phyloP scores from a whole-genome alignment of 495 filamentous ascomycete genomes.

The Glutinoglossum americanum region DNA sequence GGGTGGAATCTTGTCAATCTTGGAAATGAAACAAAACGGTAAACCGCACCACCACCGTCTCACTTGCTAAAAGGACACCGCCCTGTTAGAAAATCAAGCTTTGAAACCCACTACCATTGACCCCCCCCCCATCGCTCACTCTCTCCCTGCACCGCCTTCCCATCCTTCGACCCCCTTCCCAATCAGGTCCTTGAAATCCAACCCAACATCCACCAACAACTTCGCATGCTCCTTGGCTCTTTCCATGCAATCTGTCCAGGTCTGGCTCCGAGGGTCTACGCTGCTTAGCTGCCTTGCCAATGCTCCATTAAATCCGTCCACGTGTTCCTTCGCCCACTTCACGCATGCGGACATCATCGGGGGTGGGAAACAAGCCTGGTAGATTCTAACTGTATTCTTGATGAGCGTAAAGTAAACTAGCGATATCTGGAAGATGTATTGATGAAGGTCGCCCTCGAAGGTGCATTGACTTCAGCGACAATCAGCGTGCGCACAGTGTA shows the following conservation, averaged over 20 bases:
- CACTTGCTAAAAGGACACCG: no score
- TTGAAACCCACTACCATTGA: no score
- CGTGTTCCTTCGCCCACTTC: conserved; percentile 84
- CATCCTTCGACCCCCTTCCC: conserved; percentile 15
- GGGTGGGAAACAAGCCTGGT: conserved; percentile 72
- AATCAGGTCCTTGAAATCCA: conserved; percentile 71
- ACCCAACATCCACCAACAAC: conserved; percentile 62
- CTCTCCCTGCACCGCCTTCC: neutral
- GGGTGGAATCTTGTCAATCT: no score
- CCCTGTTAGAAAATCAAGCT: no score
- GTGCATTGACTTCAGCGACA: conserved; percentile 49
- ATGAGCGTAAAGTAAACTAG: conserved; percentile 92
- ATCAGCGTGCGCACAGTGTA: neutral
- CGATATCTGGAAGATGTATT: conserved; percentile 90
- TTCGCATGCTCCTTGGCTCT: conserved; percentile 59
- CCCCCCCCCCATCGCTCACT: no score
- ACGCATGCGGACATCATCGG: conserved; percentile 79
- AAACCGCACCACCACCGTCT: no score
- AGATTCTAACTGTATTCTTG: conserved; percentile 70
- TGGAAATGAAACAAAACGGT: no score
- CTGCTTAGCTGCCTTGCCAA: conserved; percentile 67
- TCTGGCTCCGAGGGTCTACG: conserved; percentile 40
- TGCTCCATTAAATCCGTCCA: conserved; percentile 72
- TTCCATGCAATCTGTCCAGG: conserved; percentile 69
- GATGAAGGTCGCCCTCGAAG: conserved; percentile 76